Conservation (phyloP, 1,139 yeast genomes). For the Hemisphaericaspora lyxosophila region DNA sequence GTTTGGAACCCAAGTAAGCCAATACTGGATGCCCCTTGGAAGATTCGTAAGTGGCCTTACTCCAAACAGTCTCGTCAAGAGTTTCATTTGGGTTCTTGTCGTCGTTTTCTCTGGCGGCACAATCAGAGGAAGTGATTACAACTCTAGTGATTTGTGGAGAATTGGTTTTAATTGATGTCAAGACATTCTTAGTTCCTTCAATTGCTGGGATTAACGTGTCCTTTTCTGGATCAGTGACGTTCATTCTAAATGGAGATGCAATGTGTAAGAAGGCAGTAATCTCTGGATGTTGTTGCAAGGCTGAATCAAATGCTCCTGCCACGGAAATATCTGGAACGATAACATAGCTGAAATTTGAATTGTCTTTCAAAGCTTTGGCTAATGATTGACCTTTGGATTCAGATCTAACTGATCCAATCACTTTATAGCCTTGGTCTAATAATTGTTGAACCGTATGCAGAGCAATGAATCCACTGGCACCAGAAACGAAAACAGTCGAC, state of each 20-base stretch:
- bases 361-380: slow-evolving; percentile 20
- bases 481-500: slow-evolving; percentile 21
- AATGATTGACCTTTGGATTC: slow-evolving; percentile 30
- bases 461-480: slow-evolving; percentile 34
- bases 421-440: slow-evolving; percentile 24
- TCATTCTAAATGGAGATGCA: slow-evolving; percentile 22
- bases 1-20: slow-evolving; percentile 51
- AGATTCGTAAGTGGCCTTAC: slow-evolving; percentile 26
- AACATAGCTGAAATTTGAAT: slow-evolving; percentile 37
- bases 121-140: slow-evolving; percentile 31
- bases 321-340: slow-evolving; percentile 50
- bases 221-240: slow-evolving; percentile 17
- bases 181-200: slow-evolving; percentile 26
- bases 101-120: slow-evolving; percentile 22
- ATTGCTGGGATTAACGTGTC: slow-evolving; percentile 23
- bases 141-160: slow-evolving; percentile 27
- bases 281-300: slow-evolving; percentile 44
- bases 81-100: slow-evolving; percentile 18
- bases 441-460: slow-evolving; percentile 29
- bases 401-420: slow-evolving; percentile 38
- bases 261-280: slow-evolving; percentile 54
- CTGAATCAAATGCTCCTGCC: slow-evolving; percentile 50
- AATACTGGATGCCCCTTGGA: slow-evolving; percentile 22
- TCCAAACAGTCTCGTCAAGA: slow-evolving; percentile 28
- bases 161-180: slow-evolving; percentile 21